A percentile compares a stretch with the other conserved stretches of the same genome.
Evolutionary conservation across 352 stramenopile genomes (phyloP).

Genomic region (Globisporangium spiculum): DNA sequence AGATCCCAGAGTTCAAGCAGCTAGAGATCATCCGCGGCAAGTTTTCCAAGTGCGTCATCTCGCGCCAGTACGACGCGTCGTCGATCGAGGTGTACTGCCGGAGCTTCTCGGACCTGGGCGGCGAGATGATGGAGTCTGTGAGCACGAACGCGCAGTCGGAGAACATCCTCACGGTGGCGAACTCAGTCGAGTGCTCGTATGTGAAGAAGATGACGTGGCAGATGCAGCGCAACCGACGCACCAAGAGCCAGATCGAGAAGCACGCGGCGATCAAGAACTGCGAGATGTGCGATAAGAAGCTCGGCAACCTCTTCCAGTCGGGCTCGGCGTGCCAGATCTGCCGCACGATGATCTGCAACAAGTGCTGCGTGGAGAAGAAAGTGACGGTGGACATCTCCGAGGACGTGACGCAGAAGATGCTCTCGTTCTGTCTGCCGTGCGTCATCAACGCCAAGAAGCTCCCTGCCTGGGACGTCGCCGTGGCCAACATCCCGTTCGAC

Average conservation of each 20-base stretch:
- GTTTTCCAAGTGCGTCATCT: conserved; percentile 53
- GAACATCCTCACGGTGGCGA: conserved; percentile 16
- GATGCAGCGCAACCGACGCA: conserved; percentile 19
- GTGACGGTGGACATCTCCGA: conserved; percentile 31
- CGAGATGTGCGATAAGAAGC: conserved; percentile 36
- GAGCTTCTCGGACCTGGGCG: conserved; percentile 38
- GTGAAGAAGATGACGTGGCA: conserved; percentile 51
- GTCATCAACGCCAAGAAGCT: conserved; percentile 37
- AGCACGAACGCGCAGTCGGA: conserved; percentile 29
- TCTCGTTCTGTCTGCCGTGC: conserved; percentile 49
- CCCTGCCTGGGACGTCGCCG: conserved; percentile 42
- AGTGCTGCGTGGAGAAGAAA: conserved; percentile 54
- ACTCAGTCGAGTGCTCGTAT: conserved; percentile 45
- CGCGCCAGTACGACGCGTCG: conserved; percentile 30
- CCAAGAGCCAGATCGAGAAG: conserved; percentile 18
- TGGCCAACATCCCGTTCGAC: conserved; percentile 8
- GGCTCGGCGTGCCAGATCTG: conserved; percentile 40
- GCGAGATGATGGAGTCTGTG: conserved; percentile 31
- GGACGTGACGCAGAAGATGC: conserved; percentile 28
- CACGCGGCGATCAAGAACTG: conserved; percentile 10
- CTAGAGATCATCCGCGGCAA: conserved; percentile 41
- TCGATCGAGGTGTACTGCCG: conserved; percentile 51
- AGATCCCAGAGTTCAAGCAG: conserved; percentile 16
- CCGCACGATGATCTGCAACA: conserved; percentile 35
- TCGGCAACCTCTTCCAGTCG: conserved; percentile 30